Evolutionary conservation across 2,329 filamentous ascomycete species (phyloP), one percentile per base, ranked within the genome.

Genomic region (Trichoderma gracile): DNA sequence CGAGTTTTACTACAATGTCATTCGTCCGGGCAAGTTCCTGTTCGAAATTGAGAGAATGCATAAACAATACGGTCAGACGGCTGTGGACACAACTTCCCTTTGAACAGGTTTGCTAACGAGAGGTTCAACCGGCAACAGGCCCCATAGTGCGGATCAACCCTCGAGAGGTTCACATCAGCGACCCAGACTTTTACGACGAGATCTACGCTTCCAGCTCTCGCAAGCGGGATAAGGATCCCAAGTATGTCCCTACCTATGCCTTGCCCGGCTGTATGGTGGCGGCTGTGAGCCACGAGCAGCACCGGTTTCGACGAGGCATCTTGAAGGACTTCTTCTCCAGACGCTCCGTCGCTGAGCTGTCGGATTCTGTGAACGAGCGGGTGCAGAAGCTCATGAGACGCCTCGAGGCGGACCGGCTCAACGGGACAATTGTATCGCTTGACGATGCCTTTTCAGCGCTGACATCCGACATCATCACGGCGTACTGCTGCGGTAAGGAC

Each of bases 111-210:
- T 46, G 9, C 30, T 59, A 19, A 38, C 46, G 27, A 40, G 19
- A 15, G 10, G 5, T 49, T 21, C 15, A 42, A n/a, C n/a, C 17
- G 17, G 19, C 2, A 38, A 25, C 21, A 72, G 70, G 76, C 2
- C 73, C 74, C 0, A 73, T 77, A n/a, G 67, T 77, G 43, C 69
- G 74, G 9, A 72, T 77, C 65, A 75, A 71, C 40, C 72, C 75
- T 0, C 63, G 71, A 30, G 76, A 77, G 64, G 52, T 77, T 3
- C 74, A 77, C 53, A 67, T 76, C 33, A 65, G 60, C 21, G 71
- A 73, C 23, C 57, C 72, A 1, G 62, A 67, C 1, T 75, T 70
- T 65, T 71, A 71, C 53, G 67, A 70, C 55, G 70, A 62, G 5
- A 61, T 75, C 10, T 75, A 75, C 49, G 56, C 63, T 12, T 40